These are phyloP conservation scores for Rhodotorula sphaerocarpa DNA, from an alignment of 768 basidiomycete genomes.

Conservation along the genomic window DNA sequence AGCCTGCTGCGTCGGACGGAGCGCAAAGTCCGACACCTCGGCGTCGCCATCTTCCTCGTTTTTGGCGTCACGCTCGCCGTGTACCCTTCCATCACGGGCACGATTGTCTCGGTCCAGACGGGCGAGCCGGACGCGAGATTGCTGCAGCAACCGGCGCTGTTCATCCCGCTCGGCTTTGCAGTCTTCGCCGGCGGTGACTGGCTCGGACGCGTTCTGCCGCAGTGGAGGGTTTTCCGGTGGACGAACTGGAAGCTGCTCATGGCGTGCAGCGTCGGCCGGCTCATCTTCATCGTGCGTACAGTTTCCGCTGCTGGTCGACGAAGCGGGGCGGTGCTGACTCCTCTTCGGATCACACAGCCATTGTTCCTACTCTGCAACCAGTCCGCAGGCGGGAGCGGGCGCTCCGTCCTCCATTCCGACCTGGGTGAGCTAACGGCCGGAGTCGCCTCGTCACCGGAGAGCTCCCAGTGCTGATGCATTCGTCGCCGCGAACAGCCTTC, in stretches of 20 bases:
- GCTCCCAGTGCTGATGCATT: background rate
- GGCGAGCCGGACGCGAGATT: conserved; percentile 9
- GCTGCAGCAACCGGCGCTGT: conserved; percentile 11
- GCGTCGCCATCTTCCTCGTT: conserved; percentile 41
- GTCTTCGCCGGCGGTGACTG: conserved; percentile 39
- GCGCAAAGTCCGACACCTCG: conserved; percentile 41
- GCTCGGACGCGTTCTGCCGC: conserved; percentile 37
- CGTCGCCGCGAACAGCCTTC: conserved; percentile 20
- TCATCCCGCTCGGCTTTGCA: conserved; percentile 38
- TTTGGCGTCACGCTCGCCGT: conserved; percentile 42
- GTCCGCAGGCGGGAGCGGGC: conserved; percentile 1
- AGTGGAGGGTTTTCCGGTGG: conserved; percentile 20
- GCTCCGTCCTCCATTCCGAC: conserved; percentile 33
- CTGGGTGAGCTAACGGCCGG: conserved; percentile 1
- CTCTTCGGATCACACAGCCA: conserved; percentile 21
- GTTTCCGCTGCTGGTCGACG: background rate
- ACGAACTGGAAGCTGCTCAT: conserved; percentile 26
- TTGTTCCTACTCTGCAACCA: conserved; percentile 40
- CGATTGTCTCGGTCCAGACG: conserved; percentile 25
- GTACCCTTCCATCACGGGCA: conserved; percentile 42
- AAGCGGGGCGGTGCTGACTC: background rate
- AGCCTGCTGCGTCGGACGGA: conserved; percentile 16
- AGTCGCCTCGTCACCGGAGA: no score
- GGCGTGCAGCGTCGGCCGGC: conserved; percentile 17
- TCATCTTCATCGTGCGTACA: conserved; percentile 38